A percentile compares a stretch with the other conserved stretches of the same genome.
Evolutionary conservation across 179 eudicot species (phyloP).

Genomic region (Actinidia chinensis): DNA sequence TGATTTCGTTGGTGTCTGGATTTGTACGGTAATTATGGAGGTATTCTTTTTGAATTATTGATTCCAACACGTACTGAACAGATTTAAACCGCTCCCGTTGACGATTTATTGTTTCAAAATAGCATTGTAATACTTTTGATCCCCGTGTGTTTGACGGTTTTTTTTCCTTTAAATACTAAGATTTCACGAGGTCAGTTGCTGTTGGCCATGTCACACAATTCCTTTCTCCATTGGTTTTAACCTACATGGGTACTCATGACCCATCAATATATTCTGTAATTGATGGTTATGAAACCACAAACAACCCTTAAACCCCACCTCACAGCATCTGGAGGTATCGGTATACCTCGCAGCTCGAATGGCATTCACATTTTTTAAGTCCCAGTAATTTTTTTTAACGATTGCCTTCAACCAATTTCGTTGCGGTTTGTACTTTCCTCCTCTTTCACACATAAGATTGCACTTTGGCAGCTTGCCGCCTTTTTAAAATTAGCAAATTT

Average conservation of each 20-base stretch:
- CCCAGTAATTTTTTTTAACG: too few species aligned
- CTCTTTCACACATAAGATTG: background rate
- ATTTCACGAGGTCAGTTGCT: background rate
- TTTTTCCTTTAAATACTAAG: background rate
- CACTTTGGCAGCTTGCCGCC: background rate
- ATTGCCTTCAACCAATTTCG: background rate
- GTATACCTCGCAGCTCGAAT: too few species aligned
- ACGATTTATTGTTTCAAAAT: too few species aligned
- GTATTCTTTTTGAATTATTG: background rate
- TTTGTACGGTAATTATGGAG: background rate
- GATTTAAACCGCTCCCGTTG: background rate
- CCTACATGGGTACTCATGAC: too few species aligned
- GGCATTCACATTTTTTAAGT: too few species aligned
- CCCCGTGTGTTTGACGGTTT: background rate
- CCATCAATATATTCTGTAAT: too few species aligned
- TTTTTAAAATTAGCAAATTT: background rate
- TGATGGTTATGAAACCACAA: too few species aligned
- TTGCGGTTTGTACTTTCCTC: background rate
- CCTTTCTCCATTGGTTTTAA: background rate
- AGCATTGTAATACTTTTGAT: background rate
- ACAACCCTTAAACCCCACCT: too few species aligned
- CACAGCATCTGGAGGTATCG: too few species aligned
- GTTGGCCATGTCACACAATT: background rate
- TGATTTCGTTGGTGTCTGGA: background rate
- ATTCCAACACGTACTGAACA: background rate